phyloP scores from a whole-genome alignment of 2,329 filamentous ascomycete species.

The Diaporthe citri region DNA sequence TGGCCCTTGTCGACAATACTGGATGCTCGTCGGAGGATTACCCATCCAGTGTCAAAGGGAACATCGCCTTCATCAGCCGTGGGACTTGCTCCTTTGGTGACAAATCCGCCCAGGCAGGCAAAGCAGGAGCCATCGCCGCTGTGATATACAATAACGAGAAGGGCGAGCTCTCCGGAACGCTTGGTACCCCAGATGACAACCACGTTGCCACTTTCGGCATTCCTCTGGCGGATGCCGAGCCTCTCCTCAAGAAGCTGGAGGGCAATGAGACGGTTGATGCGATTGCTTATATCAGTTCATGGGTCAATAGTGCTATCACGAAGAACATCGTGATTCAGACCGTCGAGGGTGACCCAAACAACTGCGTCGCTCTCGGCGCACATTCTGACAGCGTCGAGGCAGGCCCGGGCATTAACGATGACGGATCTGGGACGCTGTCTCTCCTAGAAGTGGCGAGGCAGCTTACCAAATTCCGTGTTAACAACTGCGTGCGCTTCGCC shows the following conservation, averaged over 20 bases:
- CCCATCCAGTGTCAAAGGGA: slow-evolving; percentile 67
- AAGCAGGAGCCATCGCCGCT: slow-evolving; percentile 77
- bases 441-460: slow-evolving; percentile 74
- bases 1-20: slow-evolving; percentile 71
- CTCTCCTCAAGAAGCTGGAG: slow-evolving; percentile 66
- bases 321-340: slow-evolving; percentile 75
- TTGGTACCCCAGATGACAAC: slow-evolving; percentile 70
- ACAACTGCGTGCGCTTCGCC: slow-evolving; percentile 75
- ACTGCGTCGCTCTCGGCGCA: slow-evolving; percentile 75
- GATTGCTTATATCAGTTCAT: slow-evolving; percentile 71
- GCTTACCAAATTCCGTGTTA: slow-evolving; percentile 68
- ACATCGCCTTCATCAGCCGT: slow-evolving; percentile 78
- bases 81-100: slow-evolving; percentile 78
- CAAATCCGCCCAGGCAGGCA: slow-evolving; percentile 77
- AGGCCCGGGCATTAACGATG: slow-evolving; percentile 82
- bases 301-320: slow-evolving; percentile 66
- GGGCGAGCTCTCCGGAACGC: slow-evolving; percentile 74
- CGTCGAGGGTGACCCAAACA: slow-evolving; percentile 67
- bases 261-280: slow-evolving; percentile 62
- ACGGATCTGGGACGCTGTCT: slow-evolving; percentile 75
- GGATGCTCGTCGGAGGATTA: slow-evolving; percentile 77
- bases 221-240: slow-evolving; percentile 68
- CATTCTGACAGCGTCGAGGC: slow-evolving; percentile 74
- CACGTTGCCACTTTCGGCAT: slow-evolving; percentile 79
- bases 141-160: slow-evolving; percentile 81